phyloP scores from a whole-genome alignment of 345 rosid genomes.

The Arabis alpina region DNA sequence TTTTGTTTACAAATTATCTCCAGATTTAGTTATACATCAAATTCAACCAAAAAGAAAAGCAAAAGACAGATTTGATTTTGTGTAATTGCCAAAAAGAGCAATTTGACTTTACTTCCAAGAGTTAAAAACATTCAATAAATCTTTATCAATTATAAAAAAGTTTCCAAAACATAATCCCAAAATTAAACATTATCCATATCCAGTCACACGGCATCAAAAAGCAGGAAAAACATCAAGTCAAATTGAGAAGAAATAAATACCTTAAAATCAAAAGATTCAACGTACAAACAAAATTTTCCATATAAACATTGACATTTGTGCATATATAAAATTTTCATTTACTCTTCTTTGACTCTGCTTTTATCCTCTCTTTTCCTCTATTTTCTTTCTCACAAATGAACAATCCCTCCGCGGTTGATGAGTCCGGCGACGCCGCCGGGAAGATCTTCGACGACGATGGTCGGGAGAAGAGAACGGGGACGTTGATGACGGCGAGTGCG shows the following conservation, averaged over 20 bases:
- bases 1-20: too few species aligned
- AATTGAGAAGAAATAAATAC: background rate
- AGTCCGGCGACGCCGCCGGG: constrained; percentile 17
- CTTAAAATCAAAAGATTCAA: background rate
- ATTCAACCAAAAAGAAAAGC: background rate
- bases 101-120: too few species aligned
- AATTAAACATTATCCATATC: too few species aligned
- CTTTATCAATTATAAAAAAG: too few species aligned
- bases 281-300: background rate
- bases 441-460: constrained; percentile 78
- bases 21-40: too few species aligned
- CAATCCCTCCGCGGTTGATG: constrained; percentile 10
- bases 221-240: too few species aligned
- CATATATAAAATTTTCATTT: constrained; percentile 5
- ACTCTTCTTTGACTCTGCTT: background rate
- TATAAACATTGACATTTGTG: background rate
- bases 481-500: constrained; percentile 50
- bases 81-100: background rate
- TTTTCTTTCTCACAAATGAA: background rate
- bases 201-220: too few species aligned
- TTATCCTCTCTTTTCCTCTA: background rate
- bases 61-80: background rate
- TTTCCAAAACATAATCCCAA: too few species aligned
- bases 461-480: constrained; percentile 66
- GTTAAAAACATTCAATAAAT: too few species aligned